Percentiles rank a stretch among this genome's conserved stretches.
phyloP scores from a whole-genome alignment of 2,329 filamentous ascomycete genomes.

The Atkinsonella texensis region DNA sequence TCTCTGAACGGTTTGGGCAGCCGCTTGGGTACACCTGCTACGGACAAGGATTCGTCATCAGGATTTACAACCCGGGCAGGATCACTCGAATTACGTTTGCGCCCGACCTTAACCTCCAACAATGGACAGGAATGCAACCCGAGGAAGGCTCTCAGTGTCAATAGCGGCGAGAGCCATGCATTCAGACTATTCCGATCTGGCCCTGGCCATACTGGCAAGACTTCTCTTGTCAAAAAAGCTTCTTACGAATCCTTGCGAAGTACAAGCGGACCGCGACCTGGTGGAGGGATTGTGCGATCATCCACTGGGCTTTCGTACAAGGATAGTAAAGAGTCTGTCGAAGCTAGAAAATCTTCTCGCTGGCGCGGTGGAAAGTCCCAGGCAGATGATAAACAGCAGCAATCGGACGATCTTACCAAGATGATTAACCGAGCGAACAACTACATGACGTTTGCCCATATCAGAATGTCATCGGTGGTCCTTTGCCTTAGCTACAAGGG shows the following conservation, averaged over 20 bases:
- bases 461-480: slow-evolving; percentile 90
- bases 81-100: slow-evolving; percentile 69
- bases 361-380: slow-evolving; percentile 41
- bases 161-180: slow-evolving; percentile 28
- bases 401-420: slow-evolving; percentile 81
- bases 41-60: slow-evolving; percentile 31
- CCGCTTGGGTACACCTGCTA: slow-evolving; percentile 23
- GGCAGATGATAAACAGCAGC: slow-evolving; percentile 45
- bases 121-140: slow-evolving; percentile 22
- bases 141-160: slow-evolving; percentile 36
- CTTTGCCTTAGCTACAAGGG: slow-evolving; percentile 95
- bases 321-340: slow-evolving; percentile 24
- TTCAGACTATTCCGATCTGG: slow-evolving; percentile 40
- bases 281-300: slow-evolving; percentile 30
- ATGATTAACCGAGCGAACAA: slow-evolving; percentile 94
- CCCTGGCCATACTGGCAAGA: slow-evolving; percentile 29
- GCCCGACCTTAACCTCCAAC: slow-evolving; percentile 63
- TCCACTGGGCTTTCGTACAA: slow-evolving; percentile 33
- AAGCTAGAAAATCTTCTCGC: slow-evolving; percentile 34
- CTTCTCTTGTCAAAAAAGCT: slow-evolving; percentile 34
- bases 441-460: slow-evolving; percentile 94
- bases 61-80: slow-evolving; percentile 52
- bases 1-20: slow-evolving; percentile 26
- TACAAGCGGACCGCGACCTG: slow-evolving; percentile 26
- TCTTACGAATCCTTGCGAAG: slow-evolving; percentile 45